A percentile compares a stretch with the other conserved stretches of the same genome.
Conservation (phyloP, 164 flowering plant genomes). For the Kalanchoe fedtschenkoi region DNA sequence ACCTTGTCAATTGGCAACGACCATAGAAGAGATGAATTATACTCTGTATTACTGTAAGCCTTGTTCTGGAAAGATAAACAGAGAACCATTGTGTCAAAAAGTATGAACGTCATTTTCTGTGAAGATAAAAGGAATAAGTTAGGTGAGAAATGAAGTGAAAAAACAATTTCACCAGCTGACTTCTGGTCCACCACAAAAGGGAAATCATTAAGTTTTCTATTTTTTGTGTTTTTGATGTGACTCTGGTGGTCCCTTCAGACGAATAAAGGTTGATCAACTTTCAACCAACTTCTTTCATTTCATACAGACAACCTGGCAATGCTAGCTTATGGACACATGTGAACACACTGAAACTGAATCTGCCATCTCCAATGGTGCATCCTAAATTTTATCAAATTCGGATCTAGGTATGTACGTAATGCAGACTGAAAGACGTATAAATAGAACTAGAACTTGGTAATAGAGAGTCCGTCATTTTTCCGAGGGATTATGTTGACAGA, state of each 20-base stretch:
- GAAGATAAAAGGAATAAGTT: background rate
- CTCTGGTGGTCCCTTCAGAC: background rate
- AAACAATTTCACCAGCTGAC: background rate
- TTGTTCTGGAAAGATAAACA: background rate
- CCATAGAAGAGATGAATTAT: too few species aligned
- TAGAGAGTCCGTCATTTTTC: background rate
- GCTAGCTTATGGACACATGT: background rate
- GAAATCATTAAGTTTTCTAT: background rate
- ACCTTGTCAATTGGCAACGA: too few species aligned
- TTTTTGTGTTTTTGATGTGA: too few species aligned
- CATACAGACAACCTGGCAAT: background rate
- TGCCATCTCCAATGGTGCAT: too few species aligned
- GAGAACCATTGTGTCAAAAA: too few species aligned
- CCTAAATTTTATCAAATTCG: too few species aligned
- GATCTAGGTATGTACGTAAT: too few species aligned
- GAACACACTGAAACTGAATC: background rate
- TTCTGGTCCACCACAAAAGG: background rate
- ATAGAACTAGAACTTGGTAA: too few species aligned
- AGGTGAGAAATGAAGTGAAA: background rate
- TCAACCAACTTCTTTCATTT: background rate
- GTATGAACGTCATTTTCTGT: background rate
- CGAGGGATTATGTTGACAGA: background rate
- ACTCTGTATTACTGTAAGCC: too few species aligned
- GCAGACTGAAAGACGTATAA: too few species aligned
- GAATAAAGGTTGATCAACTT: slow-evolving; percentile 4